Percentiles rank a stretch among this genome's conserved stretches.
Evolutionary conservation across 1,284 basidiomycete species (phyloP).

Genomic region (Naganishia albida): DNA sequence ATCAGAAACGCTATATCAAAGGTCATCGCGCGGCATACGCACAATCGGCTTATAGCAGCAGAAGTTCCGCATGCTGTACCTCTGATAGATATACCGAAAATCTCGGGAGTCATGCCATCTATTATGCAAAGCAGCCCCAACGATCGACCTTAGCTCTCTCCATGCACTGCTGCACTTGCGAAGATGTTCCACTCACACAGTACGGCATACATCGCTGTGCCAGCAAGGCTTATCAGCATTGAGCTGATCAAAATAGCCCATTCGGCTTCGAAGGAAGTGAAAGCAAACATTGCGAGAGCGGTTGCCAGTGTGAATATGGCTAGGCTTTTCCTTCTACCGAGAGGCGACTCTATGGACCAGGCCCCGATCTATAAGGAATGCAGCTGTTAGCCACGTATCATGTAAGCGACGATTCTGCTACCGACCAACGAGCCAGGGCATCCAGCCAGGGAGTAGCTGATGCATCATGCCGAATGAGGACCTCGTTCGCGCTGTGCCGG

Average conservation of each 20-base stretch:
- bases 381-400: slow-evolving; percentile 23
- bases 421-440: slow-evolving; percentile 81
- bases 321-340: slow-evolving; percentile 76
- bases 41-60: slow-evolving; percentile 84
- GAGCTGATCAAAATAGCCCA: slow-evolving; percentile 72
- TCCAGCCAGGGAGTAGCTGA: slow-evolving; percentile 63
- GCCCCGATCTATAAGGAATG: slow-evolving; percentile 70
- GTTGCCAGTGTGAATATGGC: slow-evolving; percentile 80
- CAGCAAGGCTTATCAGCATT: slow-evolving; percentile 75
- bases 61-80: slow-evolving; percentile 91
- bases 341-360: slow-evolving; percentile 74
- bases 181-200: slow-evolving; percentile 64
- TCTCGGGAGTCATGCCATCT: slow-evolving; percentile 82
- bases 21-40: slow-evolving; percentile 46
- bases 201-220: slow-evolving; percentile 89
- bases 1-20: background rate
- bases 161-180: background rate
- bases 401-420: slow-evolving; percentile 35
- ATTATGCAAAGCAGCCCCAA: slow-evolving; percentile 18
- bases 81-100: slow-evolving; percentile 77
- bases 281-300: slow-evolving; percentile 72
- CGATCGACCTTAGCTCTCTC: background rate
- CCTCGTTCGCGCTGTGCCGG: slow-evolving; percentile 41
- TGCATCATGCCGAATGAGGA: background rate
- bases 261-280: slow-evolving; percentile 65